Base-by-base conservation (phyloP, 495 filamentous ascomycete species). In the Daldinia bambusicola region DNA sequence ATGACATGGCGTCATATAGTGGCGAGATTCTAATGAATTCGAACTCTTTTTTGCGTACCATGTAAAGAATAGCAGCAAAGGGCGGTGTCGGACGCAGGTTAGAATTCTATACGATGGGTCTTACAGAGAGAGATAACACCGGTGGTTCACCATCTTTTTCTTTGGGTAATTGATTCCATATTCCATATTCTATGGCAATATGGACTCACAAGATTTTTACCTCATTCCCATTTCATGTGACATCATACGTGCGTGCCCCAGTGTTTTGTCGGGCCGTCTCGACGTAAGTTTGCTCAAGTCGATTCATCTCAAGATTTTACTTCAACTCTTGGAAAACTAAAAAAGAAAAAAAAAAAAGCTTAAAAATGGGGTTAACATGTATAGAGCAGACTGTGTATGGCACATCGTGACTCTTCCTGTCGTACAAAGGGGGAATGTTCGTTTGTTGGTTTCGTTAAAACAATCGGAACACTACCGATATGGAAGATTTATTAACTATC, bases 381-480 rank as follows among this genome's bases (percentile, higher is more conserved):
- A 18, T 48, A 8, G 16, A 22, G 22, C 18, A 48, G 22, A 4
- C 43, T 9, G 20, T 48, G 10, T 22, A 8, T 10, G 22, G 16
- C 43, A 45, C n/a, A 48, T 48, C 43, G 43, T 22, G 18, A 48
- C 16, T 53, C 26, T 53, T n/a, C 50, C 57, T 20, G 31, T 62
- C 58, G 50, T 36, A 50, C 20, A 43, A 31, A 53, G 8, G 50
- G 50, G 36, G 37, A 32, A 32, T 40, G 6, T 8, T 14, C 1
- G 26, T 26, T 26, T 40, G 6, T 8, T 14, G 26, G 26, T 26
- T 26, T 26, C 26, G 43, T 34, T 8, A 31, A 22, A 63, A 22
- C 43, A 32, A 16, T 60, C 51, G 58, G 69, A 43, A 56, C 6
- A 57, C 36, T 66, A 16, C 62, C 63, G 69, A 55, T 8, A 20